Evolutionary conservation across 2,329 filamentous ascomycete genomes (phyloP).

Genomic region (Cladosporium sp.): DNA sequence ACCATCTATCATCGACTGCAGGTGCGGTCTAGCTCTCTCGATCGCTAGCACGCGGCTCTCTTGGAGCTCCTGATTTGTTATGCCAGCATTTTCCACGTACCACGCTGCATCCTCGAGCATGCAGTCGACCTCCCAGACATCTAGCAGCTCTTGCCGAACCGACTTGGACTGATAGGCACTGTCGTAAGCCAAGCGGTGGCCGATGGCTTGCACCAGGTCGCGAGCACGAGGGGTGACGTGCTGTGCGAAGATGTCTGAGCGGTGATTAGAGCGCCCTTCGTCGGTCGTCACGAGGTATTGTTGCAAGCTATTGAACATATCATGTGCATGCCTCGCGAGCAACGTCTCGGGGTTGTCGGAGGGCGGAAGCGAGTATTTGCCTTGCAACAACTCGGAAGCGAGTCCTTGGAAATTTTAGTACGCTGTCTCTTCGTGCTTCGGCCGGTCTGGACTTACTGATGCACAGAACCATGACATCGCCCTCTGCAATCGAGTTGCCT

Average conservation of each 20-base stretch:
- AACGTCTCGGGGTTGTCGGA: neutral
- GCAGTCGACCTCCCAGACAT: constrained; percentile 5
- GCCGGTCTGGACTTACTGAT: neutral
- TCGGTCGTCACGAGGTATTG: neutral
- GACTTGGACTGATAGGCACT: neutral
- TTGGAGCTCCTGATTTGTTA: neutral
- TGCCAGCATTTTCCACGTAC: constrained; percentile 4
- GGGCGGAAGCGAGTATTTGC: neutral
- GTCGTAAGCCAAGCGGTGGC: constrained; percentile 2
- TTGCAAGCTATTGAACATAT: neutral
- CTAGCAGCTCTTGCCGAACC: neutral
- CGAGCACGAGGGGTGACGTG: neutral
- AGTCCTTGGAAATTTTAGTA: neutral
- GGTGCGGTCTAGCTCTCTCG: neutral
- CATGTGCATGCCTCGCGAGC: neutral
- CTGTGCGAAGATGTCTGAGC: neutral
- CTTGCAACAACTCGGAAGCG: neutral
- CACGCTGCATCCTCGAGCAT: constrained; percentile 1
- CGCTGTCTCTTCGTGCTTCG: neutral
- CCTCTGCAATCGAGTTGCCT: constrained; percentile 8
- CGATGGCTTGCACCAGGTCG: neutral
- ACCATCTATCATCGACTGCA: neutral
- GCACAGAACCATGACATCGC: constrained; percentile 6
- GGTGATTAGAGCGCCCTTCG: neutral
- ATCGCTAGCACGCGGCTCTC: neutral